These are phyloP conservation scores for Colletotrichum filicis DNA, from an alignment of 2,329 filamentous ascomycete species.

Conservation along the genomic window DNA sequence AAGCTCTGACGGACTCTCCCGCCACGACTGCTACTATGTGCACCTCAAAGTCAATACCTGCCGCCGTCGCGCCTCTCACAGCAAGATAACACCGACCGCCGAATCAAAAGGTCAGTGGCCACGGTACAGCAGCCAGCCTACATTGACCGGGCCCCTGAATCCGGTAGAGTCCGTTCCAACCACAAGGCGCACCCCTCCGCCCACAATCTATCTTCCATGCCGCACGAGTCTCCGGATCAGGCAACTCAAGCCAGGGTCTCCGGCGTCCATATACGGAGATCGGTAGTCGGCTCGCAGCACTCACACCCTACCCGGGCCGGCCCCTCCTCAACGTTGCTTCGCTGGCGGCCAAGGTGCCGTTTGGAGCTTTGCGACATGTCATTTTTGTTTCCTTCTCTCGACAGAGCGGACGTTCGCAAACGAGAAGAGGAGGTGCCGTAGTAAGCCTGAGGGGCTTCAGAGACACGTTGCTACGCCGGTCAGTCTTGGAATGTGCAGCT, in stretches of 20 bases:
- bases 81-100: not conserved
- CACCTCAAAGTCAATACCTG: not conserved
- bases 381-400: constrained; percentile 2
- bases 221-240: constrained; percentile 14
- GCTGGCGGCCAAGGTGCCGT: constrained; percentile 20
- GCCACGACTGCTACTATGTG: not conserved
- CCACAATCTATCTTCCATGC: constrained; percentile 10
- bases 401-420: not conserved
- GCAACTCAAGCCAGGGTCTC: constrained; percentile 17
- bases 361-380: constrained; percentile 24
- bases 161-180: constrained; percentile 5
- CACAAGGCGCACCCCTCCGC: constrained; percentile 11
- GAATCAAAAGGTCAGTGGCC: constrained; percentile 16
- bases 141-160: not conserved
- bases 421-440: not conserved
- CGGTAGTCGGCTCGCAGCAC: constrained; percentile 32
- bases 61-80: too few species aligned
- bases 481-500: constrained; percentile 29
- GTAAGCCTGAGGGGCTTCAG: constrained; percentile 12
- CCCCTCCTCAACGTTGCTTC: constrained; percentile 23
- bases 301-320: constrained; percentile 26
- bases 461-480: constrained; percentile 27
- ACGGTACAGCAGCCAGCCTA: not conserved
- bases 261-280: constrained; percentile 22
- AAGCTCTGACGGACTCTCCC: constrained; percentile 9